These are phyloP conservation scores for Cordyceps farinosa DNA, from an alignment of 2,329 filamentous ascomycete species.

Conservation along the genomic window DNA sequence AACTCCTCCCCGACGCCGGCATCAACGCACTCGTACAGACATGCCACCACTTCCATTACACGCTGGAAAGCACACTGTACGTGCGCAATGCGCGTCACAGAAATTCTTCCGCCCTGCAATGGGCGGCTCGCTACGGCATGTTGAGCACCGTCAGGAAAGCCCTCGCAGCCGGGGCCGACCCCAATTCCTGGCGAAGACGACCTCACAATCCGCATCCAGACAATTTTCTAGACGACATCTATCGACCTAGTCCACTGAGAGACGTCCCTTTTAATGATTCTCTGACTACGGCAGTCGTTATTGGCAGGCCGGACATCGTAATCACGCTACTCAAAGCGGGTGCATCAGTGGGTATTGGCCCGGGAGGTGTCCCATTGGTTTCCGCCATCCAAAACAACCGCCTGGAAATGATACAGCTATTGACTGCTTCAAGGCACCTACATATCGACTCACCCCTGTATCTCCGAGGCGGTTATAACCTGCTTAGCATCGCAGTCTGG, in stretches of 20 bases:
- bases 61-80: neutral
- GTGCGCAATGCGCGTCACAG: neutral
- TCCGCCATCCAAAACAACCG: neutral
- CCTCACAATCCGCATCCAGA: neutral
- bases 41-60: neutral
- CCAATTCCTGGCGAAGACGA: neutral
- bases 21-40: conserved; percentile 1
- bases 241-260: neutral
- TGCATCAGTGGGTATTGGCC: neutral
- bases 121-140: neutral
- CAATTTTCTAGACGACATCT: neutral
- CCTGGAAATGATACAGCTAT: neutral
- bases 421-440: neutral
- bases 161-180: neutral
- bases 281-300: neutral
- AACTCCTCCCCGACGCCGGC: neutral
- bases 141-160: neutral
- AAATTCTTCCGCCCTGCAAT: neutral
- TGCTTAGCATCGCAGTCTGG: neutral
- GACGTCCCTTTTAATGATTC: neutral
- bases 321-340: neutral
- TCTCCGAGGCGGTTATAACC: neutral
- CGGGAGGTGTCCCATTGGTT: neutral
- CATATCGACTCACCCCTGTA: neutral
- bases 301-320: neutral